Base-by-base conservation (phyloP, 768 basidiomycete genomes). In the Agaricus sinodeliciosus region DNA sequence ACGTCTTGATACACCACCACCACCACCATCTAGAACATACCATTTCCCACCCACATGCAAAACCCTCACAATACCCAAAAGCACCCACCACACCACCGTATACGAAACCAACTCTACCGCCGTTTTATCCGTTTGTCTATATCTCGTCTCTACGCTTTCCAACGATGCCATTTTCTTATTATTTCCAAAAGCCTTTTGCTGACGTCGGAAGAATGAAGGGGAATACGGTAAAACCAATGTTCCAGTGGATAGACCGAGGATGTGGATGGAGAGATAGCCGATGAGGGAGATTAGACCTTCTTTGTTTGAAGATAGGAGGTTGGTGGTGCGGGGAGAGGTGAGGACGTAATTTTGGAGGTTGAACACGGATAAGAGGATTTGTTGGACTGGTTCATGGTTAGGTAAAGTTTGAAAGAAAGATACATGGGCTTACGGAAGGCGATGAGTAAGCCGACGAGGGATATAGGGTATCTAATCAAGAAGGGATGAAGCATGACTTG, bases 201-300 rank as follows among this genome's bases (percentile, higher is more conserved):
- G 70, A 16, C 84, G 76, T 7, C 78, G 74, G 63, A 87, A 90
- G 62, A 79, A 84, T 2, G 80, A 82, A 0, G 91, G 89, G 1
- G 81, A 79, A 8, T 90, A 84, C 0, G 90, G 90, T 13, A 95
- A 78, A 34, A 94, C 64, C 28, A 93, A 67, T 0, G 90, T 87
- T 1, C 95, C 96, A 0, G 81, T 75, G 1, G 88, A 84, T 16
- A 94, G 70, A 7, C 94, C 95, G 19, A 96, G 74, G 11, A 96
- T 72, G 62, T 95, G 92, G 57, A 98, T 84, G 0, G 94, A 78
- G 15, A 97, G 76, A 67, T 98, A 98, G 3, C 96, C 95, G 85
- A 51, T 66, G 16, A 95, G 73, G 1, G 90, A 93, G 28, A 87
- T 74, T 18, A 99, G 62, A 0, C 96, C 96, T 65, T 99, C 96